These are phyloP conservation scores for Lodderomyces oxycetoniae DNA, from an alignment of 1,139 yeast species.

Conservation along the genomic window DNA sequence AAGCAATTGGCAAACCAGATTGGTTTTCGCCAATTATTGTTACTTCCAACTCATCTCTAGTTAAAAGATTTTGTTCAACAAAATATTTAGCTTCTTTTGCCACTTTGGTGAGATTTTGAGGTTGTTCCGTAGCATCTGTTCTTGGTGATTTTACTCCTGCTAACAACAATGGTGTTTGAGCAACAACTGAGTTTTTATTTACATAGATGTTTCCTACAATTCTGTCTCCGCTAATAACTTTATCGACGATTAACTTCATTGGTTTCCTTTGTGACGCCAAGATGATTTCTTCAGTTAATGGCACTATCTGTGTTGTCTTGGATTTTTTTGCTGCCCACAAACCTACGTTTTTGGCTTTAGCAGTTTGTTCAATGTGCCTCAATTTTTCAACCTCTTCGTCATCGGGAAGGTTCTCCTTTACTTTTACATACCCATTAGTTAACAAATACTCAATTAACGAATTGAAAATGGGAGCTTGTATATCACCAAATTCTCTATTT, in stretches of 20 bases:
- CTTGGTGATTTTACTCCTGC: constrained; percentile 77
- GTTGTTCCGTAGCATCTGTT: constrained; percentile 45
- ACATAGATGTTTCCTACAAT: constrained; percentile 54
- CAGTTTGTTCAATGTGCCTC: constrained; percentile 39
- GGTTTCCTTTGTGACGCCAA: constrained; percentile 36
- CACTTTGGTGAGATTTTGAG: constrained; percentile 46
- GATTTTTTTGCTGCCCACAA: constrained; percentile 40
- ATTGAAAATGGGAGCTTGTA: constrained; percentile 57
- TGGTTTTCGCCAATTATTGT: constrained; percentile 58
- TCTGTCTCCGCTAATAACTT: constrained; percentile 76
- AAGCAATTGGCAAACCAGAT: constrained; percentile 58
- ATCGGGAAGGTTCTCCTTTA: constrained; percentile 52
- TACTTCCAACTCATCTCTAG: constrained; percentile 49
- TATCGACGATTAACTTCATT: constrained; percentile 61
- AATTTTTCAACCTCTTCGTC: constrained; percentile 28
- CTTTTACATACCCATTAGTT: constrained; percentile 56
- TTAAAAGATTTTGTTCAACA: constrained; percentile 63
- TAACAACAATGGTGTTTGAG: constrained; percentile 51
- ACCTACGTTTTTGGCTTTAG: constrained; percentile 47
- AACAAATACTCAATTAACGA: constrained; percentile 57
- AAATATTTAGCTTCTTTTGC: constrained; percentile 66
- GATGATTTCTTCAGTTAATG: constrained; percentile 35
- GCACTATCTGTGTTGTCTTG: constrained; percentile 21
- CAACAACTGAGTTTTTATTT: constrained; percentile 38
- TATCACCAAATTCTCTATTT: constrained; percentile 67